A percentile compares a stretch with the other conserved stretches of the same genome.
Conservation (phyloP, 768 basidiomycete genomes). For the Agaricus blazei region DNA sequence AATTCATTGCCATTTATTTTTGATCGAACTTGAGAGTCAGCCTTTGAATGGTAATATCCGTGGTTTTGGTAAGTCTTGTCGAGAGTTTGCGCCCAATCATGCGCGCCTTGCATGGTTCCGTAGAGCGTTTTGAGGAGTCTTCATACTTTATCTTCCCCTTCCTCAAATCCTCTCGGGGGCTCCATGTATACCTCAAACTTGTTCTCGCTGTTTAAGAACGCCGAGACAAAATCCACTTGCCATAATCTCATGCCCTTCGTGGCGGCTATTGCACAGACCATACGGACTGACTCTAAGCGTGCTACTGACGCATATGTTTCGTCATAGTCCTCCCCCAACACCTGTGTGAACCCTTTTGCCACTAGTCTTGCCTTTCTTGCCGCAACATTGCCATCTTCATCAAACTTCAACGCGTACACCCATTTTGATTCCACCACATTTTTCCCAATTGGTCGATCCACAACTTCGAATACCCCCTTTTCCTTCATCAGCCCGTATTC, state of each 20-base stretch:
- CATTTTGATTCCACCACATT: slow-evolving; percentile 11
- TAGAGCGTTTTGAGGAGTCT: slow-evolving; percentile 14
- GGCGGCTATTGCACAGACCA: slow-evolving; percentile 14
- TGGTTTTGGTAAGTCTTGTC: slow-evolving; percentile 9
- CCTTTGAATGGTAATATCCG: slow-evolving; percentile 10
- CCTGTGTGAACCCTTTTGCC: slow-evolving; percentile 14
- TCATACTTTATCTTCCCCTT: slow-evolving; percentile 9
- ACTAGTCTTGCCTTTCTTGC: slow-evolving; percentile 13
- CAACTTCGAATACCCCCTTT: slow-evolving; percentile 9
- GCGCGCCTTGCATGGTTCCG: slow-evolving; percentile 14
- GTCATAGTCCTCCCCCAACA: slow-evolving; percentile 13
- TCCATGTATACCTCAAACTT: slow-evolving; percentile 15
- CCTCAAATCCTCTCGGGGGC: slow-evolving; percentile 10
- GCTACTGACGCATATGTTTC: slow-evolving; percentile 15
- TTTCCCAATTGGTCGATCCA: slow-evolving; percentile 5
- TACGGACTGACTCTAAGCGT: slow-evolving; percentile 13
- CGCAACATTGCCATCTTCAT: slow-evolving; percentile 12
- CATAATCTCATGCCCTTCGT: slow-evolving; percentile 8
- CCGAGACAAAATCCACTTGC: slow-evolving; percentile 16
- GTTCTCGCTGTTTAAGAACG: slow-evolving; percentile 16
- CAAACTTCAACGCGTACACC: slow-evolving; percentile 10
- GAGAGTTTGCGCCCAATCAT: slow-evolving; percentile 8
- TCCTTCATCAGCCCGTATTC: neutral
- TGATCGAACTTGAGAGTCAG: slow-evolving; percentile 1
- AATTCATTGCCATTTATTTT: slow-evolving; percentile 10